A percentile compares a stretch with the other conserved stretches of the same genome.
phyloP scores from a whole-genome alignment of 1,284 basidiomycete genomes.

The Leccinum subspadiceum region DNA sequence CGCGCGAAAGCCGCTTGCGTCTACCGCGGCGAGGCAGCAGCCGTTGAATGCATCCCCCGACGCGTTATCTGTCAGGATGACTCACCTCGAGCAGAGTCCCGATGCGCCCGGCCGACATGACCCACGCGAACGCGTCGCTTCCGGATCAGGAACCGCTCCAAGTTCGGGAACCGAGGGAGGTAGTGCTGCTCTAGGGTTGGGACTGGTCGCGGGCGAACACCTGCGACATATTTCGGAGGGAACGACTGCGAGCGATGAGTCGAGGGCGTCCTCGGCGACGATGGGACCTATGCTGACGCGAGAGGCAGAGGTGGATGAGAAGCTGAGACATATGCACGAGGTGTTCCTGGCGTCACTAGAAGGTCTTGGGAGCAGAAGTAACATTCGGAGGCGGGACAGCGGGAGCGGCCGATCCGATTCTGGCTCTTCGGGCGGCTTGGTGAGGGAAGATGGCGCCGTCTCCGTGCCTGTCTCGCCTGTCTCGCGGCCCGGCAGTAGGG shows the following conservation, averaged over 20 bases:
- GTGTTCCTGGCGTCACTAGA: constrained; percentile 59
- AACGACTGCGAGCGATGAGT: constrained; percentile 18
- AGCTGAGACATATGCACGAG: constrained; percentile 62
- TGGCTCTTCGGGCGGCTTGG: constrained; percentile 11
- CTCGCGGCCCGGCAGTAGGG: constrained; percentile 14
- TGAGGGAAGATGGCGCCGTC: constrained; percentile 9
- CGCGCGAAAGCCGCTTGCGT: constrained; percentile 54
- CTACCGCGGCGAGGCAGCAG: constrained; percentile 19
- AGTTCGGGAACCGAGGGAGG: neutral
- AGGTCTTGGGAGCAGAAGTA: constrained; percentile 39
- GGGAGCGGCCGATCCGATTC: constrained; percentile 8
- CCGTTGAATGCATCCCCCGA: constrained; percentile 1
- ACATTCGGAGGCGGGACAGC: constrained; percentile 13
- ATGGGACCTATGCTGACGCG: constrained; percentile 54
- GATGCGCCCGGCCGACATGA: constrained; percentile 3
- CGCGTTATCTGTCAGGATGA: neutral
- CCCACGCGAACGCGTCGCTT: neutral
- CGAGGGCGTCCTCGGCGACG: constrained; percentile 21
- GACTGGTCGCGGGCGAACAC: constrained; percentile 19
- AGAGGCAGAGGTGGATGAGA: constrained; percentile 60
- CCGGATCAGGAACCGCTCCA: neutral
- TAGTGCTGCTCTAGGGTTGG: constrained; percentile 14
- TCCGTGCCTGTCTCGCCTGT: constrained; percentile 4
- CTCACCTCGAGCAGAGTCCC: constrained; percentile 5
- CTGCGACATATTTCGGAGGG: constrained; percentile 10